Evolutionary conservation across 345 rosid species (phyloP).

Genomic region (Boechera retrofracta): DNA sequence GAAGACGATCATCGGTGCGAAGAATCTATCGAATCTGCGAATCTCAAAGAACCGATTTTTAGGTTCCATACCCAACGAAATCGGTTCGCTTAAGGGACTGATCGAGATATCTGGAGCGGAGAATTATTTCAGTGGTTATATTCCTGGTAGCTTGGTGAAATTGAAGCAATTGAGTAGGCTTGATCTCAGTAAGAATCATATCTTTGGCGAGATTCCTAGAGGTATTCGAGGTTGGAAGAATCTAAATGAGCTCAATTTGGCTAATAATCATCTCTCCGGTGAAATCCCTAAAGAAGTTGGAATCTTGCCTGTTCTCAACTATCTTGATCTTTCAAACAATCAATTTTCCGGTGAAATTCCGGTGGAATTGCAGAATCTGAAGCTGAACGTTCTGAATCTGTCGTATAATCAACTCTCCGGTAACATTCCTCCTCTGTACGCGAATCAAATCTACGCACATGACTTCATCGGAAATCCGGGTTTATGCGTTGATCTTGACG

Average conservation of each 20-base stretch:
- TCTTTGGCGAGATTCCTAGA: conserved; percentile 71
- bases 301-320: conserved; percentile 72
- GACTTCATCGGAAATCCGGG: conserved; percentile 82
- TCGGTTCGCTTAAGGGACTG: conserved; percentile 58
- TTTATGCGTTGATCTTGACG: conserved; percentile 64
- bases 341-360: conserved; percentile 74
- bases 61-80: conserved; percentile 62
- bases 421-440: conserved; percentile 67
- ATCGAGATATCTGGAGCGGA: conserved; percentile 57
- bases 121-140: conserved; percentile 56
- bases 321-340: conserved; percentile 86
- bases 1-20: conserved; percentile 54
- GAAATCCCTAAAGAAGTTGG: conserved; percentile 70
- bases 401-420: conserved; percentile 79
- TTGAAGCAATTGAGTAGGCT: conserved; percentile 62
- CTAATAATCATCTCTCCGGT: conserved; percentile 69
- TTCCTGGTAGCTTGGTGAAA: conserved; percentile 64
- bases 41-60: conserved; percentile 68
- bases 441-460: conserved; percentile 51
- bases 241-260: conserved; percentile 80
- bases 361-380: conserved; percentile 67
- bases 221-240: conserved; percentile 58
- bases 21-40: conserved; percentile 63
- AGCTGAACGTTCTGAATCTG: conserved; percentile 75
- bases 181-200: conserved; percentile 65